Percentiles rank a stretch among this genome's conserved stretches.
Conservation (phyloP, 805 yeast species). For the Starmerella stigmatis region DNA sequence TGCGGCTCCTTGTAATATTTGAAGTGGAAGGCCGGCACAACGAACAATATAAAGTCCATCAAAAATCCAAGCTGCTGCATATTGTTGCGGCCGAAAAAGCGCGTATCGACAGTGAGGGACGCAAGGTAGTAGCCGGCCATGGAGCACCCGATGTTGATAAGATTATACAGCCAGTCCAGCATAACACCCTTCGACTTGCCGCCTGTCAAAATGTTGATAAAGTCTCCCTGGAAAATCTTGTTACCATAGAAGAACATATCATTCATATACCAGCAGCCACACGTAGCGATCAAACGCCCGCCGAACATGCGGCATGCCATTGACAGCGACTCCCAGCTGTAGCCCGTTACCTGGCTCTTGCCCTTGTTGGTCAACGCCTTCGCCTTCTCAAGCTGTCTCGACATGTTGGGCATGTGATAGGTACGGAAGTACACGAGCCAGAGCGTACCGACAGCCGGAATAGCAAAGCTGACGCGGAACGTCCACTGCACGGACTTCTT, state of each 20-base stretch:
- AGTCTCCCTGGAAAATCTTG: slow-evolving; percentile 40
- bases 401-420: slow-evolving; percentile 32
- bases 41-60: slow-evolving; percentile 45
- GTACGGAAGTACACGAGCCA: slow-evolving; percentile 33
- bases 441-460: slow-evolving; percentile 33
- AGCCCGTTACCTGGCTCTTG: slow-evolving; percentile 32
- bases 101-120: slow-evolving; percentile 43
- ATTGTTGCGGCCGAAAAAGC: slow-evolving; percentile 45
- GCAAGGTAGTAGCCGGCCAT: slow-evolving; percentile 56
- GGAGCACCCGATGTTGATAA: slow-evolving; percentile 58
- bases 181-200: slow-evolving; percentile 38
- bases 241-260: slow-evolving; percentile 59
- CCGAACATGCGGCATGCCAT: slow-evolving; percentile 27
- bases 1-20: slow-evolving; percentile 33
- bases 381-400: slow-evolving; percentile 26
- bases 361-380: not conserved
- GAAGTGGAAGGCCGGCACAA: slow-evolving; percentile 51
- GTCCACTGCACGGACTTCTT: slow-evolving; percentile 33
- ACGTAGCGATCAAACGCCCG: slow-evolving; percentile 41
- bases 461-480: slow-evolving; percentile 32
- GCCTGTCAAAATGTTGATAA: slow-evolving; percentile 37
- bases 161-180: slow-evolving; percentile 38
- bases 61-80: slow-evolving; percentile 48
- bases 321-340: slow-evolving; percentile 29
- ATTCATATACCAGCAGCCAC: slow-evolving; percentile 52